Conservation (phyloP, 2,329 filamentous ascomycete genomes). For the Aschersonia sp. region DNA sequence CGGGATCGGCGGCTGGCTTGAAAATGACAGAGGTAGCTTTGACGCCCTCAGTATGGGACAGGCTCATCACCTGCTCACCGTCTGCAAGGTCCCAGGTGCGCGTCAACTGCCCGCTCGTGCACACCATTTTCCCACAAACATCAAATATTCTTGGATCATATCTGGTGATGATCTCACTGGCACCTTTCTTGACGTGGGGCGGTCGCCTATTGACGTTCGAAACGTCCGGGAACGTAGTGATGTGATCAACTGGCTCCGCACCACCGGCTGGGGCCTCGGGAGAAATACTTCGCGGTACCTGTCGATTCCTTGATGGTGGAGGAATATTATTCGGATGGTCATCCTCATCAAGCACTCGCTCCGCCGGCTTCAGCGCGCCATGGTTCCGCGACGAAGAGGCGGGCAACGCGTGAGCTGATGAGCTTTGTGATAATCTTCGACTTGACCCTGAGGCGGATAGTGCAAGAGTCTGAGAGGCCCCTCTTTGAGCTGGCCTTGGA, state of each 20-base stretch:
- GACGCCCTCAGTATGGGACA: constrained; percentile 72
- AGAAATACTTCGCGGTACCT: neutral
- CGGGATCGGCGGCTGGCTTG: constrained; percentile 63
- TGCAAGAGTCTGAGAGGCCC: constrained; percentile 7
- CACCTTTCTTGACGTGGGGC: constrained; percentile 57
- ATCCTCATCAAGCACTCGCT: constrained; percentile 16
- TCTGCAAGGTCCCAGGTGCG: constrained; percentile 76
- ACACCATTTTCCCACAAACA: constrained; percentile 75
- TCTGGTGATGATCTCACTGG: constrained; percentile 65
- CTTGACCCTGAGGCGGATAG: constrained; percentile 10
- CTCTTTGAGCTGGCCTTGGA: constrained; percentile 21
- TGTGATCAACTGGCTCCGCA: constrained; percentile 31
- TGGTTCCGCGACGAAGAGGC: constrained; percentile 15
- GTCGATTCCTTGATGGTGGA: constrained; percentile 6
- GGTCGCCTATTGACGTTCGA: constrained; percentile 74
- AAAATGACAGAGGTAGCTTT: constrained; percentile 74
- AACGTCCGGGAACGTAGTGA: constrained; percentile 65
- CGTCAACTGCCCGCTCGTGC: constrained; percentile 75
- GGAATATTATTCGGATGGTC: constrained; percentile 1
- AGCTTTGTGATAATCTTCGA: constrained; percentile 10
- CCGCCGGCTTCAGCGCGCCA: constrained; percentile 18
- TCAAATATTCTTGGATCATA: constrained; percentile 81
- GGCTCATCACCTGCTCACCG: constrained; percentile 66
- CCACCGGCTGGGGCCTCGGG: constrained; percentile 11
- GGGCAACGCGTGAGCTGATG: constrained; percentile 14